These are phyloP conservation scores for Cordyceps javanica DNA, from an alignment of 2,329 filamentous ascomycete species.

Conservation along the genomic window DNA sequence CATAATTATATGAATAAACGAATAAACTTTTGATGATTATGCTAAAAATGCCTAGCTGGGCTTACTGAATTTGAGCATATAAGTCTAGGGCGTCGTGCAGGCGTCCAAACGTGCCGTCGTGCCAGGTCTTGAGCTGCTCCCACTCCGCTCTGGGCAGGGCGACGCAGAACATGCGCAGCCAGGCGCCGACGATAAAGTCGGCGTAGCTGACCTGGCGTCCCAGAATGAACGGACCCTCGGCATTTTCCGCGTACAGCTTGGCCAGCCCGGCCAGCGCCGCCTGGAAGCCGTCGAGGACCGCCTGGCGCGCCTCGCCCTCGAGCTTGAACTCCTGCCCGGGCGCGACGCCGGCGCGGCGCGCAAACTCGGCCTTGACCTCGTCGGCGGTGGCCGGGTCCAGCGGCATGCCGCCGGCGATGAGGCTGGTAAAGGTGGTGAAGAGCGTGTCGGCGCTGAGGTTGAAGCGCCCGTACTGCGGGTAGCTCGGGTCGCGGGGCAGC, in stretches of 20 bases:
- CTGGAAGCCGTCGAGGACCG: constrained; percentile 34
- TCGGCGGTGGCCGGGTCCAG: constrained; percentile 45
- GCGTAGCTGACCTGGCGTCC: constrained; percentile 42
- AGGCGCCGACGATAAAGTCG: constrained; percentile 51
- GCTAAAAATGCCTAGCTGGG: too few relatives aligned
- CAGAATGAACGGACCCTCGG: constrained; percentile 42
- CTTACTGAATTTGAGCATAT: background rate
- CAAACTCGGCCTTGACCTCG: constrained; percentile 39
- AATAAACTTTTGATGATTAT: too few relatives aligned
- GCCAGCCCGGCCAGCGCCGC: constrained; percentile 35
- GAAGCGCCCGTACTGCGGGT: constrained; percentile 40
- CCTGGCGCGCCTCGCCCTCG: constrained; percentile 31
- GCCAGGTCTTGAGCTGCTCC: constrained; percentile 2
- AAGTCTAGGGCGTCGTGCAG: constrained; percentile 6
- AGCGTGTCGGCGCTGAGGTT: constrained; percentile 49
- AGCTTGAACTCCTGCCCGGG: constrained; percentile 40
- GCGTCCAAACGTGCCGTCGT: background rate
- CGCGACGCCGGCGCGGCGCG: constrained; percentile 36
- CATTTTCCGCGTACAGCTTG: constrained; percentile 31
- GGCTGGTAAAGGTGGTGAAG: constrained; percentile 40
- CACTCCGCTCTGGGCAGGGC: background rate
- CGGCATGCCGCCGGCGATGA: constrained; percentile 37
- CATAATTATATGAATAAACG: too few relatives aligned
- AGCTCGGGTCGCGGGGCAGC: constrained; percentile 21
- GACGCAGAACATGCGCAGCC: constrained; percentile 1